A percentile compares a stretch with the other conserved stretches of the same genome.
Evolutionary conservation across 1,139 yeast genomes (phyloP).

Genomic region (Saccharomyces hybrid): DNA sequence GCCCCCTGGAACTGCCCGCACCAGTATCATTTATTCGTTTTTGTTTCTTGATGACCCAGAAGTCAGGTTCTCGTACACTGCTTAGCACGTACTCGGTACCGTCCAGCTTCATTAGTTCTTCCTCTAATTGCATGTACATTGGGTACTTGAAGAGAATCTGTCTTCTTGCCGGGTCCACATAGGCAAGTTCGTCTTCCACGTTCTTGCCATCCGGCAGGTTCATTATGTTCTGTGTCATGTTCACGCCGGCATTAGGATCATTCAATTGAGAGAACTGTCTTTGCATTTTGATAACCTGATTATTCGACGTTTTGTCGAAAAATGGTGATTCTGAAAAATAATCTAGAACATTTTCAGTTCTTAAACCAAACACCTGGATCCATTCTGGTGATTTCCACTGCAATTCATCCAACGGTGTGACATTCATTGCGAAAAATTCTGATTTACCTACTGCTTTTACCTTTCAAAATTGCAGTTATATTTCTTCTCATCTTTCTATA

Average conservation of each 20-base stretch:
- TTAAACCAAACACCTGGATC: conserved; percentile 80
- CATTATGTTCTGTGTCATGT: conserved; percentile 4
- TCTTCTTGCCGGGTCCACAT: conserved; percentile 21
- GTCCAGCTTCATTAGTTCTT: conserved; percentile 64
- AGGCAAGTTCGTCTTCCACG: conserved; percentile 11
- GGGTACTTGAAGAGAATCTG: conserved; percentile 25
- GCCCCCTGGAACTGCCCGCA: background rate
- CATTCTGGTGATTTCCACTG: conserved; percentile 98
- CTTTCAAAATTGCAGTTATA: background rate
- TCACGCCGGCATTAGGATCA: conserved; percentile 8
- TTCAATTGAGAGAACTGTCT: conserved; percentile 49
- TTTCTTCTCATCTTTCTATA: background rate
- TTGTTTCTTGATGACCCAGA: conserved; percentile 87
- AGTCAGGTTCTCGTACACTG: conserved; percentile 74
- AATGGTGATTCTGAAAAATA: conserved; percentile 92
- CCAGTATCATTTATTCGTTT: conserved; percentile 37
- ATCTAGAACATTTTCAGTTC: conserved; percentile 85
- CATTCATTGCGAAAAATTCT: conserved; percentile 7
- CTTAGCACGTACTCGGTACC: conserved; percentile 82
- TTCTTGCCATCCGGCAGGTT: background rate
- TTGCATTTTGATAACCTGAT: conserved; percentile 94
- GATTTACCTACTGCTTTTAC: too few species aligned
- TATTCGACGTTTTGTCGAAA: conserved; percentile 87
- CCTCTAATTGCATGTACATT: conserved; percentile 33
- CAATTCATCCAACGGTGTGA: conserved; percentile 62